Evolutionary conservation across 306 rosid species (phyloP).

Genomic region (Quercus glauca): DNA sequence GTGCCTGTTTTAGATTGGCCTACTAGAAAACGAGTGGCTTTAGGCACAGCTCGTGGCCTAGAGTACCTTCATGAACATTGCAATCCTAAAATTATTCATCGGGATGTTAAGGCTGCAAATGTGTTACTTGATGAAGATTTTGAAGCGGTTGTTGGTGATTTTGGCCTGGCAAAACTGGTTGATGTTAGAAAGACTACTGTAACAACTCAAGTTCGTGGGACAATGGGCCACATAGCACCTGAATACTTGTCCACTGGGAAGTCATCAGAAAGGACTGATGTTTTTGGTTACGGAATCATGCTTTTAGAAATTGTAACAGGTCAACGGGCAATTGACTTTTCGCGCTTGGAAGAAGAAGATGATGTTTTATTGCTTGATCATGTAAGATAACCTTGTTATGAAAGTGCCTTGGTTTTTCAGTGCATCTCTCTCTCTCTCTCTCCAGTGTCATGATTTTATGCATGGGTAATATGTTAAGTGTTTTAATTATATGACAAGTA

Average conservation of each 20-base stretch:
- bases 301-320: constrained; percentile 96
- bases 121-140: constrained; percentile 94
- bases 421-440: background rate
- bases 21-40: constrained; percentile 80
- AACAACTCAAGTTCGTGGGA: constrained; percentile 98
- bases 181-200: constrained; percentile 92
- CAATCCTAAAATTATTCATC: constrained; percentile 96
- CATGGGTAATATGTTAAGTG: background rate
- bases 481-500: background rate
- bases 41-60: constrained; percentile 96
- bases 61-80: constrained; percentile 99
- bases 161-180: constrained; percentile 97
- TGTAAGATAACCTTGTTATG: constrained; percentile 46
- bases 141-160: constrained; percentile 98
- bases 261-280: constrained; percentile 97
- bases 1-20: constrained; percentile 83
- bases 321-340: constrained; percentile 93
- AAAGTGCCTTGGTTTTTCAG: constrained; percentile 2
- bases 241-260: constrained; percentile 97
- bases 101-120: constrained; percentile 99
- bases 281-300: constrained; percentile 97
- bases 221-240: constrained; percentile 99
- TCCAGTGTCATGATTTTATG: background rate
- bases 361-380: constrained; percentile 92
- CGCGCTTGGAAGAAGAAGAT: constrained; percentile 97